phyloP scores from a whole-genome alignment of 352 stramenopile genomes.

The Pythium apleroticum region DNA sequence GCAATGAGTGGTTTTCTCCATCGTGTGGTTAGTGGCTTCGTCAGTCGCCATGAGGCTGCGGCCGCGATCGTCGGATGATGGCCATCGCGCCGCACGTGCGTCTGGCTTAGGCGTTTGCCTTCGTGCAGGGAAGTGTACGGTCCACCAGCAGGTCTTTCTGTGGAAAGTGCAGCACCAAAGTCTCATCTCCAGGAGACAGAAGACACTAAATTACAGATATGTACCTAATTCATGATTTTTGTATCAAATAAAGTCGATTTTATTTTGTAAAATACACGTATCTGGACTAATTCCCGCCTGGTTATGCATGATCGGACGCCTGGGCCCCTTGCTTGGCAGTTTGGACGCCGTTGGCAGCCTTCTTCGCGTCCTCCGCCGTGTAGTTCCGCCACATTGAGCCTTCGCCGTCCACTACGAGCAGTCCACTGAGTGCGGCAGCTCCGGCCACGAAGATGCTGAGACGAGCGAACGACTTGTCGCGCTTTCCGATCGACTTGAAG shows the following conservation, averaged over 20 bases:
- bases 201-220: background rate
- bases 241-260: background rate
- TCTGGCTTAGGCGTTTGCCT: no score
- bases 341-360: background rate
- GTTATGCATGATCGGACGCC: background rate
- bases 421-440: background rate
- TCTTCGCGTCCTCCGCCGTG: background rate
- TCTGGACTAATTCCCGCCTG: background rate
- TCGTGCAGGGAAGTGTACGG: background rate
- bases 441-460: constrained; percentile 39
- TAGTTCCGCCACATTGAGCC: constrained; percentile 3
- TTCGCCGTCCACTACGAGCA: constrained; percentile 1
- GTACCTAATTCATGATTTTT: background rate
- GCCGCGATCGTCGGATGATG: background rate
- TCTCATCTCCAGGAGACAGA: background rate
- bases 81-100: no score
- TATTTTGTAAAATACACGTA: background rate
- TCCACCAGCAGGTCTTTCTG: background rate
- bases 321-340: background rate
- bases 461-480: constrained; percentile 37
- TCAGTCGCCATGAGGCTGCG: background rate
- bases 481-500: constrained; percentile 40
- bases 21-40: background rate
- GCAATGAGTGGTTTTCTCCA: background rate
- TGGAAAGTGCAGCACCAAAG: background rate